Conservation (phyloP, 2,329 filamentous ascomycete species). For the Bisporella sp. region DNA sequence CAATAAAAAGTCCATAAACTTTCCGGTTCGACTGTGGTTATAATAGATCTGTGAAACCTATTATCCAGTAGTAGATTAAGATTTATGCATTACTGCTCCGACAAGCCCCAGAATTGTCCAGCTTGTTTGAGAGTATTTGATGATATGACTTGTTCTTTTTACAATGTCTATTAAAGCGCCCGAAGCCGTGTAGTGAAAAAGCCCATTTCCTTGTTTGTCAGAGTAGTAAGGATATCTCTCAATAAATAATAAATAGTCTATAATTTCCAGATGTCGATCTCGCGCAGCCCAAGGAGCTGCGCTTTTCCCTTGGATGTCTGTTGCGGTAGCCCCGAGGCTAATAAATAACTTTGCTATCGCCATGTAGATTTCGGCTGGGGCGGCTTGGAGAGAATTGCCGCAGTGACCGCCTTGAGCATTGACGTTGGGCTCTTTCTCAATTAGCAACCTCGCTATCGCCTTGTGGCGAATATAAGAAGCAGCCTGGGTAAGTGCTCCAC, state of each 20-base stretch:
- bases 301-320: not conserved
- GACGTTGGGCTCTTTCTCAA: too few relatives aligned
- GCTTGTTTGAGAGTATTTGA: not conserved
- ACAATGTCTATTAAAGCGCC: not conserved
- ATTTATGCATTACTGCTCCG: not conserved
- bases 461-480: too few relatives aligned
- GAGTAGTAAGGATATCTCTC: not conserved
- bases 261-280: not conserved
- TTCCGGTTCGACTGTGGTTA: not conserved
- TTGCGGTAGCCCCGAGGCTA: too few relatives aligned
- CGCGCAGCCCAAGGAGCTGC: not conserved
- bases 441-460: too few relatives aligned
- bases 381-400: too few relatives aligned
- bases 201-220: not conserved
- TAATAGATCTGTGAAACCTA: not conserved
- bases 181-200: not conserved
- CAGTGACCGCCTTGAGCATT: too few relatives aligned
- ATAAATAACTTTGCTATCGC: too few relatives aligned
- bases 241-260: not conserved
- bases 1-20: not conserved
- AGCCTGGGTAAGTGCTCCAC: too few relatives aligned
- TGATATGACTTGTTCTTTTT: not conserved
- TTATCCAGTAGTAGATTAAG: not conserved
- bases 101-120: not conserved
- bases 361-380: too few relatives aligned